Base-by-base conservation (phyloP, 306 rosid species). In the Lotus japonicus region DNA sequence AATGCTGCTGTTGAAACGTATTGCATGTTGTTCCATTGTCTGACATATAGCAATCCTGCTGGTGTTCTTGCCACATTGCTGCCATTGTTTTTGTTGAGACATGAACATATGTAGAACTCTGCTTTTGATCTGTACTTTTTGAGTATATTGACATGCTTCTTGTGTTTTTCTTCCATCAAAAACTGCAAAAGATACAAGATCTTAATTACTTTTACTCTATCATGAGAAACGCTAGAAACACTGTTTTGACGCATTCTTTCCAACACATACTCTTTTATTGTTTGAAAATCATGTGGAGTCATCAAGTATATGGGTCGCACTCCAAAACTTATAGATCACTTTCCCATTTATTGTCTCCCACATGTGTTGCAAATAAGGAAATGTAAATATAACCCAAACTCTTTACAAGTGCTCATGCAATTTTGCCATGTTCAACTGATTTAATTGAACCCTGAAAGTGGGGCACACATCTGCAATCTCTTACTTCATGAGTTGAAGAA, bases 11-110 rank as follows among this genome's bases (percentile, higher is more conserved):
- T 83, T 11, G 97, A 79, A 55, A 91, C 97, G 58, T 91, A 91
- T 58, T 91, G 97, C 95, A 91, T 88, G 84, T 91, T 91, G 84
- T 91, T 91, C 97, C 97, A 91, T 56, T 84, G 89, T 43, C 97
- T 79, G 60, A 86, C 51, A 67, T 81, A 88, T 11, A 91, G 54
- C 26, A 91, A 73, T 10, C 97, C 97, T 0, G 77, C 89, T 1
- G 97, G 91, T 3, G 97, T 91, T 39, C 78, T 74, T 15, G 83
- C 89, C 53, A 91, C 92, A 54, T 86, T 78, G 78, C 65, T 79
- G 18, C 14, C 79, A 17, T 77, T 72, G 89, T 88, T 86, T 71
- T 84, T 86, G 88, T 83, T 86, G 26, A 91, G 95, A 71, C 90
- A 83, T 23, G 97, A 79, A 58, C 97, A 91, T 4, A 91, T 69